Percentiles rank a stretch among this genome's conserved stretches.
Conservation (phyloP, 768 basidiomycete genomes). For the Rhodotorula diobovata region DNA sequence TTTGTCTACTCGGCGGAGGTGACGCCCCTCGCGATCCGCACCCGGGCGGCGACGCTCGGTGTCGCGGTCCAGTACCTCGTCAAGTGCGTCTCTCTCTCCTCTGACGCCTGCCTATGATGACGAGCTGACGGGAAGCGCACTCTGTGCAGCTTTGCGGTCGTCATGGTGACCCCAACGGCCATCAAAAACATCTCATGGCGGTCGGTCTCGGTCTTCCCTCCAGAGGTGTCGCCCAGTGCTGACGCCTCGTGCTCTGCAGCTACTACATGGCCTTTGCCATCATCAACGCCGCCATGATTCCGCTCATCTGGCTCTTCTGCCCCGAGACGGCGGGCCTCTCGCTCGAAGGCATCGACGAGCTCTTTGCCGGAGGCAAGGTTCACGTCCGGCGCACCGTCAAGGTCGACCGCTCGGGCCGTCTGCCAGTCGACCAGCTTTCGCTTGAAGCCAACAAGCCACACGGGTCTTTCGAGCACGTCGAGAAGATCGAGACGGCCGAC, state of each 20-base stretch:
- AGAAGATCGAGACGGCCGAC: conserved; percentile 10
- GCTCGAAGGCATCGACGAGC: conserved; percentile 37
- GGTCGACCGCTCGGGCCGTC: conserved; percentile 15
- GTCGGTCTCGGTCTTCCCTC: too few relatives aligned
- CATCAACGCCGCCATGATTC: neutral
- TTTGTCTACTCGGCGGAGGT: conserved; percentile 38
- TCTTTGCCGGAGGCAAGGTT: conserved; percentile 35
- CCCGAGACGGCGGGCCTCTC: conserved; percentile 8
- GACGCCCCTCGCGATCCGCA: conserved; percentile 31
- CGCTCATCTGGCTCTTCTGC: neutral
- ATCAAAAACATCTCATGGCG: conserved; percentile 12
- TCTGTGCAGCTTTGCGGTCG: neutral
- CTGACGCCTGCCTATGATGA: too few relatives aligned
- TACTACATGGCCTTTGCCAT: neutral
- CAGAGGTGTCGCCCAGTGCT: neutral
- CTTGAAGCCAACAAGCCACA: conserved; percentile 12
- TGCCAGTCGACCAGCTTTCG: neutral
- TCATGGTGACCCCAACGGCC: conserved; percentile 39
- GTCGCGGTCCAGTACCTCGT: conserved; percentile 27
- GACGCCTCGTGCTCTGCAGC: neutral
- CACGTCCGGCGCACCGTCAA: conserved; percentile 29
- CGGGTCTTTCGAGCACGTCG: conserved; percentile 16
- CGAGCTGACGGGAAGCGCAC: too few relatives aligned
- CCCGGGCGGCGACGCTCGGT: conserved; percentile 33
- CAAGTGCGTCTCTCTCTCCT: neutral